Evolutionary conservation across 106 monocot species (phyloP).

Genomic region (Dioscorea dumetorum): DNA sequence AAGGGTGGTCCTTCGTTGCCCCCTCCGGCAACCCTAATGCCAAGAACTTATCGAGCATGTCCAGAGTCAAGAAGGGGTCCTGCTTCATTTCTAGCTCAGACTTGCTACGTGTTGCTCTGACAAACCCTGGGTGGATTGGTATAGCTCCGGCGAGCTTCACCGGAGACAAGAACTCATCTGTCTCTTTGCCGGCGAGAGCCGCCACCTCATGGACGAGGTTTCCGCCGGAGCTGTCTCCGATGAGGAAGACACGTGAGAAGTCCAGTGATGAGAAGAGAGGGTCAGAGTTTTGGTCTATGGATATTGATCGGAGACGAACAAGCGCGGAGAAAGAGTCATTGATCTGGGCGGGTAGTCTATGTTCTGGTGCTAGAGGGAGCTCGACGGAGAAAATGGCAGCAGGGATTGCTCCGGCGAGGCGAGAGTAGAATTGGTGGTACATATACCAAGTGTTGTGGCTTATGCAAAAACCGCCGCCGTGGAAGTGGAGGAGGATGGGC

Average conservation of each 20-base stretch:
- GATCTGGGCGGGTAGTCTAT: constrained; percentile 70
- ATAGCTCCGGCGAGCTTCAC: constrained; percentile 41
- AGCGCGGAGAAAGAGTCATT: constrained; percentile 38
- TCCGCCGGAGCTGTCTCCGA: constrained; percentile 81
- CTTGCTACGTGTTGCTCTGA: constrained; percentile 43
- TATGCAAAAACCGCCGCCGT: constrained; percentile 95
- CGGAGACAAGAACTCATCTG: constrained; percentile 30
- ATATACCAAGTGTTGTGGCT: constrained; percentile 50
- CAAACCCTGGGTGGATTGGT: constrained; percentile 68
- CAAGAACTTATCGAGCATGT: constrained; percentile 73
- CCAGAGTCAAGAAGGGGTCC: constrained; percentile 52
- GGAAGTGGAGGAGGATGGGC: constrained; percentile 72
- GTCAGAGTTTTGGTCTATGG: neutral
- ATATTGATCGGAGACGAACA: constrained; percentile 44
- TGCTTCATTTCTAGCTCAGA: constrained; percentile 46
- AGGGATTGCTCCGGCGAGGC: constrained; percentile 42
- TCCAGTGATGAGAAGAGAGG: constrained; percentile 18
- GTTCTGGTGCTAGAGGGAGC: constrained; percentile 74
- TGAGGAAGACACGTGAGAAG: constrained; percentile 61
- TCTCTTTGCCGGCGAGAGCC: constrained; percentile 19
- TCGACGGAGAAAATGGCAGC: constrained; percentile 50
- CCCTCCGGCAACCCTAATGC: constrained; percentile 48
- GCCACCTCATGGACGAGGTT: constrained; percentile 64
- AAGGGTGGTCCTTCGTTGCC: constrained; percentile 62
- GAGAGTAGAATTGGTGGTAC: constrained; percentile 86